Evolutionary conservation across 495 filamentous ascomycete species (phyloP).

Genomic region (Tetracladium marchalianum): DNA sequence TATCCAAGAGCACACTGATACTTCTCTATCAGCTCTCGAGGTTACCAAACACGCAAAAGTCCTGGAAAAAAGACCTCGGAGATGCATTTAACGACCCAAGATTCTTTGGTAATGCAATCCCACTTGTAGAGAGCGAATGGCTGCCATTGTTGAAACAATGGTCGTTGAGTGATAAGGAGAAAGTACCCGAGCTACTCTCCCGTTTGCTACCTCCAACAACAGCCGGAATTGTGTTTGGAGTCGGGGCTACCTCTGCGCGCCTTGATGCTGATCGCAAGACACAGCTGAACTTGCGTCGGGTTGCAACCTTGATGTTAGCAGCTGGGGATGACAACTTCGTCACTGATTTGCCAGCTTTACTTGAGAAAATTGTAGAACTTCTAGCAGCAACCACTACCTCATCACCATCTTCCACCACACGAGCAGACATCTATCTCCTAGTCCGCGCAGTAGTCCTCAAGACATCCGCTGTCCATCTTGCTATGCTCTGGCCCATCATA

Average conservation of each 20-base stretch:
- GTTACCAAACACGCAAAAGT: constrained; percentile 69
- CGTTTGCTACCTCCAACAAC: constrained; percentile 78
- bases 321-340: constrained; percentile 69
- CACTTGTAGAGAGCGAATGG: constrained; percentile 65
- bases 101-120: constrained; percentile 60
- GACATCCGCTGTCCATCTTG: constrained; percentile 65
- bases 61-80: constrained; percentile 85
- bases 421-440: constrained; percentile 84
- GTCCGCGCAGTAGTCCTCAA: constrained; percentile 71
- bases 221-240: constrained; percentile 96
- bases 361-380: constrained; percentile 82
- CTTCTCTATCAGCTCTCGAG: constrained; percentile 70
- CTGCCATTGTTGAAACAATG: constrained; percentile 75
- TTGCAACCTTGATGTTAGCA: constrained; percentile 68
- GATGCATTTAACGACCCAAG: constrained; percentile 86
- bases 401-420: constrained; percentile 81
- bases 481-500: constrained; percentile 80
- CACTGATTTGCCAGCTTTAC: constrained; percentile 56
- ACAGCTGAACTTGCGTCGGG: constrained; percentile 79
- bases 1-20: constrained; percentile 57
- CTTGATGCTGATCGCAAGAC: constrained; percentile 89
- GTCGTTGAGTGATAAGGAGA: constrained; percentile 76
- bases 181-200: constrained; percentile 68
- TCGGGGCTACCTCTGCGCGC: constrained; percentile 89
- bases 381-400: constrained; percentile 77